These are phyloP conservation scores for Ceratocystis harringtonii DNA, from an alignment of 2,329 filamentous ascomycete genomes.

Conservation along the genomic window DNA sequence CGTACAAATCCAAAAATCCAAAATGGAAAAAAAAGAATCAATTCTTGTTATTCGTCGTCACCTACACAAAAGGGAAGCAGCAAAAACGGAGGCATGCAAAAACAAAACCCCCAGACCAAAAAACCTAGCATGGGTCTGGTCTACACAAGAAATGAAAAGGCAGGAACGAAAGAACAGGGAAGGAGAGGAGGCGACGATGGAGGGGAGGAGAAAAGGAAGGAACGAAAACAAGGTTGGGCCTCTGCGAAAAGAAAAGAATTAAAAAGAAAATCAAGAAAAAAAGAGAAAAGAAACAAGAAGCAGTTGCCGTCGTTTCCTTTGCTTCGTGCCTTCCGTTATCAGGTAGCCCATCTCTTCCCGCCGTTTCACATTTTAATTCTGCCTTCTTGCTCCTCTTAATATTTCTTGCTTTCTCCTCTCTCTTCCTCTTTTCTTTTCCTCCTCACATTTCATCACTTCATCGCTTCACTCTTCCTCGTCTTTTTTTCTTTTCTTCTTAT, in stretches of 20 bases:
- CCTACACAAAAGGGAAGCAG: no score
- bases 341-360: neutral
- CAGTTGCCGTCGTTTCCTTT: conserved; percentile 4
- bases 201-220: neutral
- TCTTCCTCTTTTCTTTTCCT: conserved; percentile 1
- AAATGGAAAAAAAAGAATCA: neutral
- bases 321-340: conserved; percentile 13
- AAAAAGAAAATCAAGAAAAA: neutral
- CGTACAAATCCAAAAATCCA: neutral
- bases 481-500: neutral
- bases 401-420: neutral
- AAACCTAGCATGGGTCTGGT: neutral
- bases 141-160: neutral
- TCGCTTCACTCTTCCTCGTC: neutral
- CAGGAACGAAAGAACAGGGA: neutral
- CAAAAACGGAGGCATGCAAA: neutral
- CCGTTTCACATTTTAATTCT: conserved; percentile 14
- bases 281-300: neutral
- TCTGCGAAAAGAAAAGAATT: neutral
- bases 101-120: neutral
- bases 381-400: conserved; percentile 1
- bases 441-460: neutral
- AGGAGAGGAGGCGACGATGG: neutral
- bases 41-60: no score
- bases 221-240: neutral